Percentiles rank a stretch among this genome's conserved stretches.
phyloP scores from a whole-genome alignment of 805 yeast species.

The Starmerella cellae region DNA sequence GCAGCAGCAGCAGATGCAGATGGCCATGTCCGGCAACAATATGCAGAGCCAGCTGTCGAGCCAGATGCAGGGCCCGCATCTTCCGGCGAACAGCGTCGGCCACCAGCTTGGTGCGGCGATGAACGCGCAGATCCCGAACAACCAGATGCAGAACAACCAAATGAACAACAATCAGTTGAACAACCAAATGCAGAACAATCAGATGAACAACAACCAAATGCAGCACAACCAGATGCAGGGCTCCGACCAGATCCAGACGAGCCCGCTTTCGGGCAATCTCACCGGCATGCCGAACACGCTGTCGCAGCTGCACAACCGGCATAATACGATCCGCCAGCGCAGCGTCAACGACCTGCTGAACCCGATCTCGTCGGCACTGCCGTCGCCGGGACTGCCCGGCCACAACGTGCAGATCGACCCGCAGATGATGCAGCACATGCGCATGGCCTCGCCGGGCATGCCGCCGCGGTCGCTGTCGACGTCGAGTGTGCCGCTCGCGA shows the following conservation, averaged over 20 bases:
- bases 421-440: not conserved
- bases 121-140: too few relatives aligned
- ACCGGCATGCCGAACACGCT: too few relatives aligned
- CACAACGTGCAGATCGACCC: not conserved
- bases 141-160: not conserved
- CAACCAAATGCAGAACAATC: not conserved
- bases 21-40: not conserved
- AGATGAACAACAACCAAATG: not conserved
- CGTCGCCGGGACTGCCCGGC: not conserved
- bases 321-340: not conserved
- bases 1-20: not conserved
- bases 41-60: not conserved
- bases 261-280: too few relatives aligned
- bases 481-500: not conserved
- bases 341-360: not conserved
- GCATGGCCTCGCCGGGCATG: not conserved
- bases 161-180: not conserved
- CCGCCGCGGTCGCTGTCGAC: not conserved
- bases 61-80: not conserved
- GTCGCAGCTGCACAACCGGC: not conserved
- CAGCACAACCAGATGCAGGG: not conserved
- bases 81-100: not conserved
- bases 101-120: too few relatives aligned
- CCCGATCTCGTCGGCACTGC: not conserved
- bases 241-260: too few relatives aligned